phyloP scores from a whole-genome alignment of 139 green algal species.

The Coccomyxa sp. region DNA sequence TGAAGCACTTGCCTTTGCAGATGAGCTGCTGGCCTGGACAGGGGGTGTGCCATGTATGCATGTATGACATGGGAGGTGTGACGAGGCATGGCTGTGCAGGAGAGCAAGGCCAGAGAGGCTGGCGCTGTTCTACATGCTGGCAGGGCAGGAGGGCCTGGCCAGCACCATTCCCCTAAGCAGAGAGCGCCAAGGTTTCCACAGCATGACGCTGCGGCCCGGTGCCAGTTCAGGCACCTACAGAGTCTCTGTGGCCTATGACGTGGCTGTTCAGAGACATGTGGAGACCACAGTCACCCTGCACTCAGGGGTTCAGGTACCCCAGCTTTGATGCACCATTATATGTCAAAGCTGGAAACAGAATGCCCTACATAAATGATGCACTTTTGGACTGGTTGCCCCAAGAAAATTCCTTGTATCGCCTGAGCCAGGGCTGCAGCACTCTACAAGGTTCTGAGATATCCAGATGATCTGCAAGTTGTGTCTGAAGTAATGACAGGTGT shows the following conservation, averaged over 20 bases:
- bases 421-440: neutral
- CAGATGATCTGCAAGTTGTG: neutral
- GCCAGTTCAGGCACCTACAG: no score
- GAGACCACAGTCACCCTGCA: slow-evolving; percentile 38
- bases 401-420: no score
- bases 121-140: slow-evolving; percentile 19
- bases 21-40: neutral
- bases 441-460: neutral
- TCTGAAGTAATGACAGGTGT: neutral
- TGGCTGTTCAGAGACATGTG: neutral
- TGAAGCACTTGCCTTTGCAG: no score
- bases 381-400: no score
- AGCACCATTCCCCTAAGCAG: slow-evolving; percentile 27
- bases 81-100: no score
- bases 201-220: neutral
- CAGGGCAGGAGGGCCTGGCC: slow-evolving; percentile 21
- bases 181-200: neutral
- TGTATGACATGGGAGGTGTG: no score
- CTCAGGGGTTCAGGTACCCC: slow-evolving; percentile 30
- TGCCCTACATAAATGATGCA: no score
- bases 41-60: neutral
- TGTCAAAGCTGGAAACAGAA: no score
- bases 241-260: neutral
- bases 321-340: neutral
- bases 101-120: neutral